phyloP scores from a whole-genome alignment of 1,284 basidiomycete species.

The Rhodotorula glutinis region DNA sequence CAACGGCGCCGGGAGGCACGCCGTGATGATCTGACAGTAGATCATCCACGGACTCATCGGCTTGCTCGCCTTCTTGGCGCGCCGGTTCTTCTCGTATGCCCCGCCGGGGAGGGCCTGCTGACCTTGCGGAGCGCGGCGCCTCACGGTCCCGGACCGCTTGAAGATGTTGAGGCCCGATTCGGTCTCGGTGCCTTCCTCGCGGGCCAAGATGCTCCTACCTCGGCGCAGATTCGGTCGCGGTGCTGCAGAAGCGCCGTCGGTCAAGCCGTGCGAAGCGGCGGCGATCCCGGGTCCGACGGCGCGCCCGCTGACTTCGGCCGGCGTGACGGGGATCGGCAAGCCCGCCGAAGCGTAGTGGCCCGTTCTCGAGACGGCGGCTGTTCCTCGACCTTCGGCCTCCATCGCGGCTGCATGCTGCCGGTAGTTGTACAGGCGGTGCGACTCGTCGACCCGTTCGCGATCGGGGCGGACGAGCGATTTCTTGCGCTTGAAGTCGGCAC shows the following conservation, averaged over 20 bases:
- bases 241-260: conserved; percentile 20
- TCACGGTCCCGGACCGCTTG: conserved; percentile 70
- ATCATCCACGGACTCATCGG: conserved; percentile 90
- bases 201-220: conserved; percentile 78
- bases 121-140: conserved; percentile 47
- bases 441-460: conserved; percentile 92
- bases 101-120: conserved; percentile 47
- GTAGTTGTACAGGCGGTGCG: conserved; percentile 94
- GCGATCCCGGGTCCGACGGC: conserved; percentile 1
- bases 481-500: conserved; percentile 54
- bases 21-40: conserved; percentile 85
- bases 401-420: conserved; percentile 81
- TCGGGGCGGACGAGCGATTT: conserved; percentile 92
- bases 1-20: conserved; percentile 63
- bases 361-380: conserved; percentile 66
- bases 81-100: conserved; percentile 35
- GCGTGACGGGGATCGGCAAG: conserved; percentile 27
- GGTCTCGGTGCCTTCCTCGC: conserved; percentile 67
- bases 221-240: conserved; percentile 57
- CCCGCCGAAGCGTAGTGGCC: conserved; percentile 60
- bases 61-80: conserved; percentile 52
- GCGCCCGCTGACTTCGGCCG: conserved; percentile 24
- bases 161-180: conserved; percentile 84
- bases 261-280: conserved; percentile 18
- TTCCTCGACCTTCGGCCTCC: conserved; percentile 61